Conservation (phyloP, 306 rosid genomes). For the Casuarina equisetifolia region DNA sequence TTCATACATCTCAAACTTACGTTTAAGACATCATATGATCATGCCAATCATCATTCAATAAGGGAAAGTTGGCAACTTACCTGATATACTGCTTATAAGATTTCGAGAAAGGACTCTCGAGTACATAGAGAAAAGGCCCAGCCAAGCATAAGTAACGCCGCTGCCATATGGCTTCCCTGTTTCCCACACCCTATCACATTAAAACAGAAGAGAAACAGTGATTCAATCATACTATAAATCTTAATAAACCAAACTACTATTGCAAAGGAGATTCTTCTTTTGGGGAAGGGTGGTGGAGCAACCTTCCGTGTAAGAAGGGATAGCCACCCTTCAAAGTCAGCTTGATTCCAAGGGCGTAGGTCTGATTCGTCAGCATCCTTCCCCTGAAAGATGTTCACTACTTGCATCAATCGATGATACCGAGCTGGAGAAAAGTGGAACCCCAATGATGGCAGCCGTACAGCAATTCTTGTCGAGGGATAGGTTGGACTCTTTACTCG, state of each 20-base stretch:
- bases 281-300: slow-evolving; percentile 6
- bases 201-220: slow-evolving; percentile 13
- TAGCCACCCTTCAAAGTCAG: slow-evolving; percentile 95
- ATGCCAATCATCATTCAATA: slow-evolving; percentile 6
- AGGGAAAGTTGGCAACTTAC: slow-evolving; percentile 42
- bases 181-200: slow-evolving; percentile 83
- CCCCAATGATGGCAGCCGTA: slow-evolving; percentile 76
- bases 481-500: slow-evolving; percentile 64
- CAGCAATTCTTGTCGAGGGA: slow-evolving; percentile 82
- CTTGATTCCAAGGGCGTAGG: slow-evolving; percentile 72
- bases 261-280: background rate
- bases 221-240: slow-evolving; percentile 10
- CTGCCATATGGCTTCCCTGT: slow-evolving; percentile 95
- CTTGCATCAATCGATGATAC: slow-evolving; percentile 88
- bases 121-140: slow-evolving; percentile 88
- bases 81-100: slow-evolving; percentile 84
- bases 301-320: slow-evolving; percentile 88
- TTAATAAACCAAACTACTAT: slow-evolving; percentile 4
- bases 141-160: slow-evolving; percentile 78
- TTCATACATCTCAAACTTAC: background rate
- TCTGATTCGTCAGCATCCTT: slow-evolving; percentile 60
- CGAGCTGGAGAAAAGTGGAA: slow-evolving; percentile 98
- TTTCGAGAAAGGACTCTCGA: slow-evolving; percentile 80
- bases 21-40: background rate
- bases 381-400: slow-evolving; percentile 74